Base-by-base conservation (phyloP, 306 rosid species). In the Cucurbita maxima region DNA sequence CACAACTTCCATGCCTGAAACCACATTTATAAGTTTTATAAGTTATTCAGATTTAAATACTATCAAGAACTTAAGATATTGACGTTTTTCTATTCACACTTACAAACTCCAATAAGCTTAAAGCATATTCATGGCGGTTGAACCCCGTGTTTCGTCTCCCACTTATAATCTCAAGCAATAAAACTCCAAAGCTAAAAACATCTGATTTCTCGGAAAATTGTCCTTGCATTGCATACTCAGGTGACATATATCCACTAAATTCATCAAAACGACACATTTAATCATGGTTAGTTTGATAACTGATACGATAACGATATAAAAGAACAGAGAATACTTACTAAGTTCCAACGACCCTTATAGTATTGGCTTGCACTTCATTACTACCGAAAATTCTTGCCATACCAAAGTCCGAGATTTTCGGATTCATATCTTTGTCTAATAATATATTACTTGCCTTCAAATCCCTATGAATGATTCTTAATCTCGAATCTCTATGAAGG, bases 1-100 rank as follows among this genome's bases (percentile, higher is more conserved):
- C 75, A 71, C n/a, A 71, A 36, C 43, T 71, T 71, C 60, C 75
- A 71, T 36, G 61, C 60, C 75, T 71, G 61, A 45, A 67, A 20
- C 10, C 30, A 40, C 10, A 7, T 37, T 16, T 5, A 20, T 22
- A 6, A 1, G 8, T 43, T 16, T 12, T 62, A 4, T 9, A 15
- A 15, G 70, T 16, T 2, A 62, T 8, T 38, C 0, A 62, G 22
- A 38, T 16, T 68, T 10, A 36, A 4, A 62, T 40, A 37, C 18
- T 0, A 16, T 50, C 25, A 51, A 50, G 61, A 71, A 47, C 20
- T 44, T 43, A 2, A 22, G 50, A 45, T 3, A 14, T 37, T 10
- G 53, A n/a, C 5, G 36, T 34, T 12, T 30, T 16, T 2, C 13
- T 43, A 30, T 69, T 18, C 0, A 30, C 5, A 71, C 75, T 25